Evolutionary conservation across 2,329 filamentous ascomycete genomes (phyloP), one percentile per base, ranked within the genome.

Genomic region (Biscogniauxia sp.): DNA sequence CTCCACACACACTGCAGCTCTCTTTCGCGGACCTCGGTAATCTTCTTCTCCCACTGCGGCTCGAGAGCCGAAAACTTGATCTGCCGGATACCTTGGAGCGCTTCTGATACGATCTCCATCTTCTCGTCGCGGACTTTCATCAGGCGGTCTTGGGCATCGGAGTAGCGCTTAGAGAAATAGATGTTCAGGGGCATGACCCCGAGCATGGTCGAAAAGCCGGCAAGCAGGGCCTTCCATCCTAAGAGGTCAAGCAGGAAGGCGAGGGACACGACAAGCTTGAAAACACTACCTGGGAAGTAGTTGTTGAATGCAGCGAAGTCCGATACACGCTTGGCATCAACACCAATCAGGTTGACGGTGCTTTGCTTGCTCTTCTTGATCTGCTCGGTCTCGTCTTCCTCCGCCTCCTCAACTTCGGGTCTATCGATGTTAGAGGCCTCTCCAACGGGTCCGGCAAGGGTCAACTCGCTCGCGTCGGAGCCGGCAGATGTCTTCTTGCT

Each of bases 41-140:
- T 90, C 62, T 88, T 89, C 17, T 81, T 79, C 72, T 92, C 86
- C 91, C 91, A 94, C 66, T 90, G 85, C 20, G 79, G 76, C 73
- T 94, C 91, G 1, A 92, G 76, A 0, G 91, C 91, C 0, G 90
- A 90, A 67, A 94, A 93, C 70, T 95, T 95, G 76, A 95, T 92
- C 73, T 95, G 91, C 1, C 90, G 85, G 64, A 94, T 93, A 7
- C 91, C 91, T 67, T 90, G 84, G 1, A 95, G 77, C 0, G 88
- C 89, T 73, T 95, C 91, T 1, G 90, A 90, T 28, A 95, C 83
- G 15, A 93, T 83, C 0, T 84, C 88, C 75, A 93, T 82, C 74
- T 93, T 94, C 58, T 86, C 81, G 72, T 94, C 91, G 52, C 91
- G 82, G 26, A 88, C 80, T 70, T 89, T 90, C 90, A 93, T 93